Conservation (phyloP, 352 stramenopile genomes). For the Phytophthora pseudosyringae region DNA sequence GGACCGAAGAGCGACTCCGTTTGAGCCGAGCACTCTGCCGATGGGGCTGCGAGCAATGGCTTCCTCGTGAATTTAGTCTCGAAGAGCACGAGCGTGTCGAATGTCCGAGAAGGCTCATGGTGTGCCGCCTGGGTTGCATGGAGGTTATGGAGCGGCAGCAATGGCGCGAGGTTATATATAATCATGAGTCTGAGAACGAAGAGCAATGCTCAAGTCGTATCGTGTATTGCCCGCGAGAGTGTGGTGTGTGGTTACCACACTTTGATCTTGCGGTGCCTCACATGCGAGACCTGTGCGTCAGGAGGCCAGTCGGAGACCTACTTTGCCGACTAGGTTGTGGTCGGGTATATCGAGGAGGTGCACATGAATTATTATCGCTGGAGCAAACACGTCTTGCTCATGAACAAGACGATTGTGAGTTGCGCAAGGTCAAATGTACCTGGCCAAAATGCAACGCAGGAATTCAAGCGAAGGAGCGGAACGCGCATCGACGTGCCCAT, state of each 20-base stretch:
- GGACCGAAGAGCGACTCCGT: slow-evolving; percentile 46
- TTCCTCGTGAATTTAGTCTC: slow-evolving; percentile 48
- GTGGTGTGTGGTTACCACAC: slow-evolving; percentile 69
- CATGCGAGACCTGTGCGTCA: slow-evolving; percentile 65
- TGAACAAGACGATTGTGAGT: slow-evolving; percentile 70
- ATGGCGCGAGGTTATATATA: slow-evolving; percentile 59
- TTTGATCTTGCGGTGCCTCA: slow-evolving; percentile 49
- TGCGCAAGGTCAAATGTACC: slow-evolving; percentile 75
- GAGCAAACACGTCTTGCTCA: slow-evolving; percentile 73
- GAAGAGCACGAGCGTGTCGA: slow-evolving; percentile 61
- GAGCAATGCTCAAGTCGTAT: slow-evolving; percentile 61
- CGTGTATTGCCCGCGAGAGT: slow-evolving; percentile 65
- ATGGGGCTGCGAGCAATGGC: slow-evolving; percentile 70
- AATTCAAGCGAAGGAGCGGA: slow-evolving; percentile 66
- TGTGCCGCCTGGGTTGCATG: slow-evolving; percentile 73
- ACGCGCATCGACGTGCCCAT: slow-evolving; percentile 63
- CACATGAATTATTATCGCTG: slow-evolving; percentile 64
- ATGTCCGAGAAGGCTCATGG: slow-evolving; percentile 62
- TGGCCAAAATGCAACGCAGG: slow-evolving; percentile 68
- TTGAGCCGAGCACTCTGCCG: slow-evolving; percentile 48
- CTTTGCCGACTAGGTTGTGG: slow-evolving; percentile 67
- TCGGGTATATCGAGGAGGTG: slow-evolving; percentile 55
- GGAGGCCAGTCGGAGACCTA: slow-evolving; percentile 64
- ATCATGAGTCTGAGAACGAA: slow-evolving; percentile 55
- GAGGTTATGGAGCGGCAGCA: slow-evolving; percentile 49